Percentiles rank a stretch among this genome's conserved stretches.
Evolutionary conservation across 1,284 basidiomycete species (phyloP).

Genomic region (Tilletia indica): DNA sequence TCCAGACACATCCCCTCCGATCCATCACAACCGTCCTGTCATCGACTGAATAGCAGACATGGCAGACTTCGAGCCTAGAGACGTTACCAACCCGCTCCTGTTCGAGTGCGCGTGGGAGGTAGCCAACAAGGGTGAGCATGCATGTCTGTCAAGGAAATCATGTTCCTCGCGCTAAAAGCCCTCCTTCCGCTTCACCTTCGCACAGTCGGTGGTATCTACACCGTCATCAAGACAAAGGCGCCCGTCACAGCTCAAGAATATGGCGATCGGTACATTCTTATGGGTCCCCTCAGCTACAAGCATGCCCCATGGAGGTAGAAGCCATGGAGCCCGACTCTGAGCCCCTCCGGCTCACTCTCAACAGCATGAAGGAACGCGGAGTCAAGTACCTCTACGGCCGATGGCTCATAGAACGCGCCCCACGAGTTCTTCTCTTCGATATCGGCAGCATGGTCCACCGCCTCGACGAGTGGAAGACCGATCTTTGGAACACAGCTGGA

Average conservation of each 20-base stretch:
- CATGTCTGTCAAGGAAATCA: no score
- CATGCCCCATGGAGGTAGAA: constrained; percentile 97
- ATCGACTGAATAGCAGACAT: not conserved
- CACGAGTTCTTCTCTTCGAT: constrained; percentile 91
- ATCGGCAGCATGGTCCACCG: constrained; percentile 80
- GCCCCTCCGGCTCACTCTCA: constrained; percentile 40
- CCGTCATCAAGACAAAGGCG: constrained; percentile 98
- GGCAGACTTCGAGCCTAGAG: constrained; percentile 23
- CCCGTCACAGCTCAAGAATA: constrained; percentile 82
- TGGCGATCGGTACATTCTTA: constrained; percentile 75
- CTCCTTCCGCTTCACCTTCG: constrained; percentile 4
- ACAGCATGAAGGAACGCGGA: constrained; percentile 63
- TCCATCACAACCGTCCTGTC: not conserved
- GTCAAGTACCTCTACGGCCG: constrained; percentile 92
- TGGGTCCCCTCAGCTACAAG: constrained; percentile 94
- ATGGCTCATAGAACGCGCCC: constrained; percentile 96
- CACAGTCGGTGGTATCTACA: constrained; percentile 92
- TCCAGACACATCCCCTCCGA: not conserved
- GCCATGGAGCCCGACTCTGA: constrained; percentile 70
- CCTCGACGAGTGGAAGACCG: constrained; percentile 96
- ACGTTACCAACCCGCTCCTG: constrained; percentile 48
- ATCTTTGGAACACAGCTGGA: constrained; percentile 95
- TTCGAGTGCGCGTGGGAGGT: constrained; percentile 54
- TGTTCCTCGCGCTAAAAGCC: not conserved
- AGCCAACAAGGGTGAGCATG: constrained; percentile 42